These are phyloP conservation scores for Geranium brycei DNA, from an alignment of 345 rosid genomes.

Conservation along the genomic window DNA sequence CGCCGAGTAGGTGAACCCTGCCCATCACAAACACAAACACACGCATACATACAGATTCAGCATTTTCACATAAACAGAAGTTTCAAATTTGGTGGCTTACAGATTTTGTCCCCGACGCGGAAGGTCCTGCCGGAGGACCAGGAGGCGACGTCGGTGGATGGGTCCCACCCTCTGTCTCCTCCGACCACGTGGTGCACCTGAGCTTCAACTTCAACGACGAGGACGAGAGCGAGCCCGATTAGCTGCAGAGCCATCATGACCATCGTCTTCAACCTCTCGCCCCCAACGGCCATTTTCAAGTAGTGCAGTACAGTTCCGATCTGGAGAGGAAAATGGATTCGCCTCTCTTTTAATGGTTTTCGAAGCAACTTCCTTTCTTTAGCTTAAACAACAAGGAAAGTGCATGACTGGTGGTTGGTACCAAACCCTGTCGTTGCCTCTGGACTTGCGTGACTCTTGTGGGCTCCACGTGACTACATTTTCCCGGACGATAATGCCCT, in stretches of 20 bases:
- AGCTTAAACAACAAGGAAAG: too few relatives aligned
- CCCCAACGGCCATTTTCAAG: background rate
- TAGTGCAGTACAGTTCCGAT: too few relatives aligned
- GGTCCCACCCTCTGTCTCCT: slow-evolving; percentile 64
- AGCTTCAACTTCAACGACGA: slow-evolving; percentile 20
- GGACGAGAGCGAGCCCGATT: slow-evolving; percentile 1
- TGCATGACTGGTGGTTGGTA: too few relatives aligned
- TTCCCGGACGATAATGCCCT: too few relatives aligned
- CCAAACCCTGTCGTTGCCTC: too few relatives aligned
- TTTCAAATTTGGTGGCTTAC: slow-evolving; percentile 21
- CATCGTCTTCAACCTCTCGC: background rate
- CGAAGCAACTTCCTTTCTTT: too few relatives aligned
- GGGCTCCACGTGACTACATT: too few relatives aligned
- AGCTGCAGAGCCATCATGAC: background rate
- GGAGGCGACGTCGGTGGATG: slow-evolving; percentile 20
- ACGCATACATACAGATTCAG: too few relatives aligned
- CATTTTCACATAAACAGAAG: too few relatives aligned
- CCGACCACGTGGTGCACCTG: slow-evolving; percentile 56
- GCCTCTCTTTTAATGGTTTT: too few relatives aligned
- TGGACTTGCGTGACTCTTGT: too few relatives aligned
- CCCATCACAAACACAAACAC: background rate
- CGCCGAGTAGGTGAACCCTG: slow-evolving; percentile 50
- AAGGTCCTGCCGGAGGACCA: slow-evolving; percentile 43
- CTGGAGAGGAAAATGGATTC: too few relatives aligned
- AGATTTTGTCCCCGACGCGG: slow-evolving; percentile 49